Evolutionary conservation across 441 rosid genomes (phyloP), one percentile per base, ranked within the genome.

Genomic region (California macrophylla): DNA sequence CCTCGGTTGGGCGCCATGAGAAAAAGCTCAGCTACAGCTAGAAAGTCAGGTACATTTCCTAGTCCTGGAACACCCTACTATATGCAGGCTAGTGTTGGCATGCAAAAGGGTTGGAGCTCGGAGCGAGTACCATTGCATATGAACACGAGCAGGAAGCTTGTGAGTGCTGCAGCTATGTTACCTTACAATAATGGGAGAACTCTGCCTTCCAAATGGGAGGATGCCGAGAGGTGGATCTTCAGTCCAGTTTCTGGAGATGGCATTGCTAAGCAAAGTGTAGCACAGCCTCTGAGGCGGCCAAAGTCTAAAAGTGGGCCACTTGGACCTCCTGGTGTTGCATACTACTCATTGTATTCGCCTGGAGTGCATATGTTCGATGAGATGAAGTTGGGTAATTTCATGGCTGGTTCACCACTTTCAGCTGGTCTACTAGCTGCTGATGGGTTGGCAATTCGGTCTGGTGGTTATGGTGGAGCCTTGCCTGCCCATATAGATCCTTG

Each of bases 141-240:
- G 65, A 72, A 60, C 38, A 84, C 83, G 9, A 87, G 82, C 67
- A 85, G 90, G 83, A 81, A 82, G 66, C 90, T 85, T 56, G 71
- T 61, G 73, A 69, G 81, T 47, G 20, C 56, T 71, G 81, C 83
- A 61, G 82, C 84, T 2, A 67, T 87, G 61, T 73, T 86, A 75
- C 90, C 96, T 69, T 77, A 81, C 20, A 83, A 82, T 79, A 91
- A 86, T 69, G 97, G 94, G 38, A 85, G 88, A 80, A 81, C 93
- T 13, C 79, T 94, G 76, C 99, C 99, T 32, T 94, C 98, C 0
- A 94, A 94, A 63, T 94, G 99, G 99, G 99, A 94, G 80, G 99
- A 94, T 76, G 99, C 99, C 6, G 99, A 94, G 89, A 85, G 99
- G 80, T 94, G 99, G 99, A 92, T 94, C 71, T 76, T 82, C 62